Base-by-base conservation (phyloP, 768 basidiomycete genomes). In the Mycena venus region DNA sequence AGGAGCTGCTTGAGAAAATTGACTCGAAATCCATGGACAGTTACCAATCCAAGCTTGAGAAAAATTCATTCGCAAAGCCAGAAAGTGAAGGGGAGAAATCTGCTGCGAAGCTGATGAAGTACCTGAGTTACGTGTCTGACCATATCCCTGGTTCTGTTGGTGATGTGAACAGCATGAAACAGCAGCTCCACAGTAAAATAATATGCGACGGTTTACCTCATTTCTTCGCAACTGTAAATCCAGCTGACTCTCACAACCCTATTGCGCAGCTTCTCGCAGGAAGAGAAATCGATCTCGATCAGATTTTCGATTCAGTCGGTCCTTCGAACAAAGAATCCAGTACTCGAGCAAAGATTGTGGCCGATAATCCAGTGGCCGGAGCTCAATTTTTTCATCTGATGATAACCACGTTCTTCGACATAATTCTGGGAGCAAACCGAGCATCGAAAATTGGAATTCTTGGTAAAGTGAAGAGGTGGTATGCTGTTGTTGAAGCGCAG, bases 391-490 rank as follows among this genome's bases (percentile, higher is more conserved):
- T n/a, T n/a, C n/a, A n/a, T n/a, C n/a, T n/a, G n/a, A n/a, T n/a
- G n/a, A n/a, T n/a, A n/a, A n/a, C n/a, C n/a, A n/a, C n/a, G n/a
- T n/a, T n/a, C n/a, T n/a, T n/a, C n/a, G n/a, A n/a, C n/a, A n/a
- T n/a, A n/a, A n/a, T n/a, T n/a, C n/a, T n/a, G n/a, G n/a, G n/a
- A n/a, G n/a, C n/a, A n/a, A n/a, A n/a, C n/a, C n/a, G n/a, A n/a
- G n/a, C n/a, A n/a, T n/a, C n/a, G n/a, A n/a, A n/a, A 5, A 69
- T 34, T 23, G 84, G 84, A 0, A 59, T 83, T 2, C 73, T 84
- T 31, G 82, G 84, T 0, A 9, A 53, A 5, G 75, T 77, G 0
- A 32, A 38, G 10, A 47, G 44, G 2, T 84, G 80, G 69, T 77
- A 78, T 31, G 81, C 79, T 6, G 74, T 77, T 4, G 79, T 84